phyloP scores from a whole-genome alignment of 1,284 basidiomycete species.

The Rhodotorula sp. region DNA sequence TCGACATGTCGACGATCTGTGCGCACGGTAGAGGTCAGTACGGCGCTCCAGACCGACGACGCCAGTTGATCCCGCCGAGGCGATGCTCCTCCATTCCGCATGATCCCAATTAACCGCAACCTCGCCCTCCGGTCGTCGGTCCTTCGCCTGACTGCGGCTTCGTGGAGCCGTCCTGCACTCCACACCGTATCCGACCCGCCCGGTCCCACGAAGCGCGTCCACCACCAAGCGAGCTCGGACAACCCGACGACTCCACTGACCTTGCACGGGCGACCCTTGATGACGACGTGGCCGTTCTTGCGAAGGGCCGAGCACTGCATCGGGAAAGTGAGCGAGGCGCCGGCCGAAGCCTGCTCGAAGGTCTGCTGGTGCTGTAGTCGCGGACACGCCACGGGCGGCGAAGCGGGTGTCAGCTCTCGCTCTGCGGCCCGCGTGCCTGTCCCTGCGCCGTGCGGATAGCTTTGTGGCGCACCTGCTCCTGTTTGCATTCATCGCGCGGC shows the following conservation, averaged over 20 bases:
- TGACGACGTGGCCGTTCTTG: slow-evolving; percentile 90
- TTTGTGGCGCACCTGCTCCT: neutral
- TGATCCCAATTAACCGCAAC: neutral
- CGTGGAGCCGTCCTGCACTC: neutral
- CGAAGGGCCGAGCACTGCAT: slow-evolving; percentile 83
- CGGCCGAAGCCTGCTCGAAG: slow-evolving; percentile 78
- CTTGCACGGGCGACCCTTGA: slow-evolving; percentile 98
- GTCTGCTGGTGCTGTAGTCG: slow-evolving; percentile 74
- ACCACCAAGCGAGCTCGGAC: slow-evolving; percentile 2
- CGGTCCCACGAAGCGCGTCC: too few relatives aligned
- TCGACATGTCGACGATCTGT: slow-evolving; percentile 92
- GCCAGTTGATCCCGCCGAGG: too few relatives aligned
- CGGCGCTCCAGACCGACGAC: neutral
- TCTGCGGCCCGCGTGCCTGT: neutral
- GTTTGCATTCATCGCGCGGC: neutral
- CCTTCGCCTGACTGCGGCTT: neutral
- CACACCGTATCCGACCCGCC: neutral
- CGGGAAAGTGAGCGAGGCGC: slow-evolving; percentile 80
- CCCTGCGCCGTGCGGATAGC: neutral
- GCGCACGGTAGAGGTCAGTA: too few relatives aligned
- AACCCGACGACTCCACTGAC: slow-evolving; percentile 40
- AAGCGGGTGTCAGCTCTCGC: slow-evolving; percentile 13
- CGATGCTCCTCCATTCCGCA: neutral
- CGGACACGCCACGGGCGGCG: slow-evolving; percentile 28
- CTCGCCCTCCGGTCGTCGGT: neutral